Percentiles rank a stretch among this genome's conserved stretches.
phyloP scores from a whole-genome alignment of 148 eudicot species.

The Fagopyrum esculentum region DNA sequence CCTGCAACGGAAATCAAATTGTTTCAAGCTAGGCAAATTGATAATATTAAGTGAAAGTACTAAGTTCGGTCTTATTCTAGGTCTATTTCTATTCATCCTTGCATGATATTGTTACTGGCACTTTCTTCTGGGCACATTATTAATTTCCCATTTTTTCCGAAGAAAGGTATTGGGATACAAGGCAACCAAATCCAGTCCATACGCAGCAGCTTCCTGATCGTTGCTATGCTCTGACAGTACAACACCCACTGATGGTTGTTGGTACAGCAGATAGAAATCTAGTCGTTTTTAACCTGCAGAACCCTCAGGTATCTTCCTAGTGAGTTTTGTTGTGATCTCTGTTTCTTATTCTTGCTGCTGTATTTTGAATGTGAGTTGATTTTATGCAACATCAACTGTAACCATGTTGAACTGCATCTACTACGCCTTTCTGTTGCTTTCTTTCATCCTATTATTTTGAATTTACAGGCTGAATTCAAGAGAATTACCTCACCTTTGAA shows the following conservation, averaged over 20 bases:
- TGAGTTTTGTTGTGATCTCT: background rate
- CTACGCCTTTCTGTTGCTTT: background rate
- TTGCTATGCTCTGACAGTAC: constrained; percentile 81
- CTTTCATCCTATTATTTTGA: background rate
- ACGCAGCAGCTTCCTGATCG: constrained; percentile 86
- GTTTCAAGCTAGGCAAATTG: background rate
- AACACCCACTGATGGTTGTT: constrained; percentile 87
- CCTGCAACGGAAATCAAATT: background rate
- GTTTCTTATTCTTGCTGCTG: background rate
- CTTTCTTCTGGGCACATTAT: background rate
- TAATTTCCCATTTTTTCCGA: constrained; percentile 3
- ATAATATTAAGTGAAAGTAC: background rate
- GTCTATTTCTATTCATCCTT: background rate
- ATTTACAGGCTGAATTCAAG: constrained; percentile 70
- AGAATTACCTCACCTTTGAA: constrained; percentile 77
- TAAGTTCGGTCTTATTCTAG: background rate
- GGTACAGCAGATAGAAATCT: constrained; percentile 93
- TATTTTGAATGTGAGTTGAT: background rate
- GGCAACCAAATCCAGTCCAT: constrained; percentile 73
- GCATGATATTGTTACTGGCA: background rate
- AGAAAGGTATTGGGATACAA: constrained; percentile 88
- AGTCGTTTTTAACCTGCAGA: constrained; percentile 70
- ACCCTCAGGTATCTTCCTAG: constrained; percentile 57
- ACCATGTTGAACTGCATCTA: background rate
- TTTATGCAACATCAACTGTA: background rate